Evolutionary conservation across 1,284 basidiomycete genomes (phyloP).

Genomic region (Moniliophthora roreri): DNA sequence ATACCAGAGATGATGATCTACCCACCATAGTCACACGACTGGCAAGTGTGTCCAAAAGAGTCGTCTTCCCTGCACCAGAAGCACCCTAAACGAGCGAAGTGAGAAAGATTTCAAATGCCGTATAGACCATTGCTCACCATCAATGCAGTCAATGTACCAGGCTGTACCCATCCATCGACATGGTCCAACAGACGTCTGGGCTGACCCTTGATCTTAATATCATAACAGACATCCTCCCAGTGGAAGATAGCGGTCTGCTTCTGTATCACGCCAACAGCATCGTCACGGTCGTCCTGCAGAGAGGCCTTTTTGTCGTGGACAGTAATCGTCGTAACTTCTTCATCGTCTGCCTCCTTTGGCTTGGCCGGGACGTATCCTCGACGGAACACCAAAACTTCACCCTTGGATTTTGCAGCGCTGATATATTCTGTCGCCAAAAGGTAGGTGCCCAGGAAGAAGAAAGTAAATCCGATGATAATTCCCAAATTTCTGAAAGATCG

Average conservation of each 20-base stretch:
- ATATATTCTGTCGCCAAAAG: constrained; percentile 43
- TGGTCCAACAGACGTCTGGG: constrained; percentile 50
- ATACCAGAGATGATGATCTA: too few species aligned
- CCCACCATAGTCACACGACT: constrained; percentile 50
- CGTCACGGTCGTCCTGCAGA: background rate
- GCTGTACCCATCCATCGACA: constrained; percentile 66
- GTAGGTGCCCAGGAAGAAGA: constrained; percentile 31
- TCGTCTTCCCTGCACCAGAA: constrained; percentile 62
- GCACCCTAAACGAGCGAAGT: constrained; percentile 33
- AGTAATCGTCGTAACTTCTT: constrained; percentile 17
- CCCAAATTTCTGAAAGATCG: constrained; percentile 32
- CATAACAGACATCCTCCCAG: constrained; percentile 46
- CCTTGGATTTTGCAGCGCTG: constrained; percentile 35
- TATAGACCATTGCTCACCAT: constrained; percentile 30
- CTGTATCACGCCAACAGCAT: constrained; percentile 6
- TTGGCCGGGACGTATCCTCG: constrained; percentile 27
- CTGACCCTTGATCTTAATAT: constrained; percentile 46
- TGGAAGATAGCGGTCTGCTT: constrained; percentile 18
- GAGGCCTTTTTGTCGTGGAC: constrained; percentile 6
- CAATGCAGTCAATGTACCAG: constrained; percentile 51
- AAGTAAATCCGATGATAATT: constrained; percentile 37
- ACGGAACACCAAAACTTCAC: constrained; percentile 46
- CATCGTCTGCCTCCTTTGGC: constrained; percentile 15
- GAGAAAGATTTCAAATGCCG: background rate
- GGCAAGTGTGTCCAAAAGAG: constrained; percentile 66